Evolutionary conservation across 768 basidiomycete genomes (phyloP).

Genomic region (Tubosaeta brunneosetosa): DNA sequence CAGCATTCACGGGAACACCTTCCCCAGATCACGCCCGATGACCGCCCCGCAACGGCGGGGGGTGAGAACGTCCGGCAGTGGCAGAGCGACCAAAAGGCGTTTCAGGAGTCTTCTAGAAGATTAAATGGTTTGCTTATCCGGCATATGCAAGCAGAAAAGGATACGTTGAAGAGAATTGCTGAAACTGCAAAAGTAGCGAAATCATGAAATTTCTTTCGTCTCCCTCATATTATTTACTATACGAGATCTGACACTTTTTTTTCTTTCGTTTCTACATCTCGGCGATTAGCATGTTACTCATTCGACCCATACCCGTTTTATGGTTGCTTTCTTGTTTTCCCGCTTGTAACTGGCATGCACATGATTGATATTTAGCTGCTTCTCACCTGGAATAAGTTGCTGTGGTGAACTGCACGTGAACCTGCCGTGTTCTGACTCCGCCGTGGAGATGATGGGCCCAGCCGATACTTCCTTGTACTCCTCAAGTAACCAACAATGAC

Average conservation of each 20-base stretch:
- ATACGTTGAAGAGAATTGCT: slow-evolving; percentile 74
- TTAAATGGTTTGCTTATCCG: slow-evolving; percentile 77
- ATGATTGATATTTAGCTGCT: slow-evolving; percentile 19
- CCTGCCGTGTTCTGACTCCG: slow-evolving; percentile 33
- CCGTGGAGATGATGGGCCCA: slow-evolving; percentile 23
- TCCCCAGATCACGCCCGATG: slow-evolving; percentile 12
- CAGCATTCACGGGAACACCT: slow-evolving; percentile 44
- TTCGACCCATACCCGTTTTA: slow-evolving; percentile 26
- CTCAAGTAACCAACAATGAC: slow-evolving; percentile 12
- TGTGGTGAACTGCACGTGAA: slow-evolving; percentile 24
- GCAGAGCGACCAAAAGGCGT: slow-evolving; percentile 30
- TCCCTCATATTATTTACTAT: slow-evolving; percentile 11
- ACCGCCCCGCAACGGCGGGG: slow-evolving; percentile 14
- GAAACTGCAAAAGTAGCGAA: slow-evolving; percentile 36
- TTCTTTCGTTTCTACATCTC: slow-evolving; percentile 3
- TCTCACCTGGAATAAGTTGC: neutral
- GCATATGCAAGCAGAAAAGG: slow-evolving; percentile 81
- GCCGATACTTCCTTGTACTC: slow-evolving; percentile 7
- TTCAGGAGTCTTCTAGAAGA: slow-evolving; percentile 56
- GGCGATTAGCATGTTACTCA: slow-evolving; percentile 11
- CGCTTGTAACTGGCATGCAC: slow-evolving; percentile 26
- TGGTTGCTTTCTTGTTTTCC: slow-evolving; percentile 14
- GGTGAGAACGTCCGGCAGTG: slow-evolving; percentile 25
- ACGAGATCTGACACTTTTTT: slow-evolving; percentile 7
- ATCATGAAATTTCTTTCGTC: slow-evolving; percentile 13